Evolutionary conservation across 2,329 filamentous ascomycete species (phyloP).

Genomic region (Ophiostoma quercus): DNA sequence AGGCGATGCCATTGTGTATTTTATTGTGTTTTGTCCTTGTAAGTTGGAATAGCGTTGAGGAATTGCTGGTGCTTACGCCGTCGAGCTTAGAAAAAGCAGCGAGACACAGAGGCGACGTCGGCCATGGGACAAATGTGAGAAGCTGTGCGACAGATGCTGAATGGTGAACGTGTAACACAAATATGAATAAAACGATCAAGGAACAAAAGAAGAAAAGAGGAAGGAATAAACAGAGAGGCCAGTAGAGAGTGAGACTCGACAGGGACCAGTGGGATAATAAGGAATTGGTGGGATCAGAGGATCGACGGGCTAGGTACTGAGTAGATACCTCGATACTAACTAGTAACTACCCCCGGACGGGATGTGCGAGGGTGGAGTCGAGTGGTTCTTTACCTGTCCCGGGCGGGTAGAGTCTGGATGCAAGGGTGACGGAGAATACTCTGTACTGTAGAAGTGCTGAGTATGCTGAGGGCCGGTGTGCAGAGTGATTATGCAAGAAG

Average conservation of each 20-base stretch:
- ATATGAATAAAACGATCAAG: background rate
- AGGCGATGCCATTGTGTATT: conserved; percentile 2
- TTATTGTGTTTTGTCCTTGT: background rate
- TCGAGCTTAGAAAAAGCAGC: conserved; percentile 7
- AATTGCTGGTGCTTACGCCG: background rate
- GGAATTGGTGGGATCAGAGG: conserved; percentile 1
- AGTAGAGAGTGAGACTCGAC: background rate
- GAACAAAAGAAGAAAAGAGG: background rate
- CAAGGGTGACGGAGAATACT: background rate
- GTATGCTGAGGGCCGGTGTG: background rate
- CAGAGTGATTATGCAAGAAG: background rate
- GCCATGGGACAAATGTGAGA: conserved; percentile 5
- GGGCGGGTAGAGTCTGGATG: conserved; percentile 5
- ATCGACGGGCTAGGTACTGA: background rate
- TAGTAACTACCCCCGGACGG: conserved; percentile 12
- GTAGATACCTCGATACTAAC: conserved; percentile 22
- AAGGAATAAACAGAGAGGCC: background rate
- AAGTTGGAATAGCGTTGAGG: background rate
- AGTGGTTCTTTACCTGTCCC: background rate
- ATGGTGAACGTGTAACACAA: background rate
- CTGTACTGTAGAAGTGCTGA: background rate
- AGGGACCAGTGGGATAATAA: background rate
- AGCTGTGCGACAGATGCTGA: background rate
- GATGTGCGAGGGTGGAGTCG: background rate
- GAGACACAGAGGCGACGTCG: conserved; percentile 4